Evolutionary conservation across 768 basidiomycete genomes (phyloP), one percentile per base, ranked within the genome.

Genomic region (Kwoniella mangroviensis): DNA sequence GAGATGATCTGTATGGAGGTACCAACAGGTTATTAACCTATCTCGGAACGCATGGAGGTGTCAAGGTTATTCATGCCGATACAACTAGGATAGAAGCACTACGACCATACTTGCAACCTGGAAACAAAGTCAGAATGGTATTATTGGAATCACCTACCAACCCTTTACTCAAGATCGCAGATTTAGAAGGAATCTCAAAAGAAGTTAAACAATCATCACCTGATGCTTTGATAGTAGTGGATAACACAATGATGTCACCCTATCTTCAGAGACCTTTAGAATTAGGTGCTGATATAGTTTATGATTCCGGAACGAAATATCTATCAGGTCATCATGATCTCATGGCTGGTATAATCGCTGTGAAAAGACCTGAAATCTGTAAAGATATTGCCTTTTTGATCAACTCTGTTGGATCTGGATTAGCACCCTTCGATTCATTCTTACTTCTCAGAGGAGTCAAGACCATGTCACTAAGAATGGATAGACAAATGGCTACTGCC

Each of bases 221-320:
- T 1, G 58, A 73, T 41, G 81, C 82, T 4, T 61, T 84, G 58
- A 73, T 84, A 61, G 83, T 84, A 19, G 79, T 82, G 22, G 97
- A 98, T 83, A 98, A 99, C 81, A 98, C 97, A 70, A 98, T 98
- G 97, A 98, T 98, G 96, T 97, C 94, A 80, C 96, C 97, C 17
- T 98, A 98, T 84, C 86, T 98, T 9, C 94, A 96, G 81, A 86
- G 95, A 67, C 97, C 97, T 12, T 88, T 98, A 45, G 94, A 98
- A 78, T 91, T 97, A 62, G 97, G 96, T 17, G 93, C 93, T 58
- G 97, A 99, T 81, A 89, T 99, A 65, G 95, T 98, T 10, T 99
- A 99, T 79, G 97, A 99, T 83, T 95, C 93, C 69, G 97, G 90
- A 11, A 98, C 97, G 24, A 99, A 99, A 82, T 98, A 98, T 83